Base-by-base conservation (phyloP, 2,329 filamentous ascomycete genomes). In the Colletotrichum scovillei region DNA sequence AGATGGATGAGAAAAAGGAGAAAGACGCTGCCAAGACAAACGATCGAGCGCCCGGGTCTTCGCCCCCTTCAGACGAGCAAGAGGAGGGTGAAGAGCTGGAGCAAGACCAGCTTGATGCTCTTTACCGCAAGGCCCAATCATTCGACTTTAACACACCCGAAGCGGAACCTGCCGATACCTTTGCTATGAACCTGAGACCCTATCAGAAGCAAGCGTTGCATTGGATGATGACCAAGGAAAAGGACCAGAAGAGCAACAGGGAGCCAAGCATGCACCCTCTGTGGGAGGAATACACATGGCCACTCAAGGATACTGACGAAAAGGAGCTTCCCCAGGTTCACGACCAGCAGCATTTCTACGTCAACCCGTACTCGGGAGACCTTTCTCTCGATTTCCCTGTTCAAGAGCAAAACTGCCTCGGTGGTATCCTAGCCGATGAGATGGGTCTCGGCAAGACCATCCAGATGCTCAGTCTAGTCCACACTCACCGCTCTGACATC, bases 381-480 rank as follows among this genome's bases (percentile, higher is more conserved):
- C 85, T 99, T 65, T 97, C 95, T 2, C 86, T 98, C 0, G 92
- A 97, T 6, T 99, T 99, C 76, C 97, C 97, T 0, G 90, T 92
- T 2, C 97, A 99, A 80, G 95, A 98, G 78, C 97, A 98, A 79
- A 94, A 97, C 80, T 99, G 97, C 77, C 86, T 98, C 0, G 97
- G 97, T 57, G 97, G 97, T 6, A 94, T 99, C 70, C 86, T 99
- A 55, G 97, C 97, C 9, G 97, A 99, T 78, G 94, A 98, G 83
- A 99, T 99, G 97, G 97, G 97, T 59, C 87, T 99, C 2, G 97
- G 97, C 42, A 99, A 99, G 85, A 99, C 97, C 0, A 98, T 99
- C 66, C 96, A 99, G 80, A 98, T 99, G 95, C 90, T 99, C 74
- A 97, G 95, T 82, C 86, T 99, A 63, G 90, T 99, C 5, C 97